Conservation (phyloP, 331 rosid species). For the Quercus lobata region DNA sequence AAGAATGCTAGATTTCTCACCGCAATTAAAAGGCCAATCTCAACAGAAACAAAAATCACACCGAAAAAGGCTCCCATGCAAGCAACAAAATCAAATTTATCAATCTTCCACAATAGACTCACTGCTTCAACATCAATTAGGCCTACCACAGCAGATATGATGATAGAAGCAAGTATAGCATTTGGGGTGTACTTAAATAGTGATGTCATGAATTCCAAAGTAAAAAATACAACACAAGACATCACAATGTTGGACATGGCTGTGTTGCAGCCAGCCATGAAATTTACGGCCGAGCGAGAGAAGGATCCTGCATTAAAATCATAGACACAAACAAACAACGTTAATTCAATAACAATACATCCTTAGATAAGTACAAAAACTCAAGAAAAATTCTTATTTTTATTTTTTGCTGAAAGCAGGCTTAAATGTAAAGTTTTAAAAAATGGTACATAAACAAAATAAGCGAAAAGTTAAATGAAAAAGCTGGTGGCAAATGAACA, state of each 20-base stretch:
- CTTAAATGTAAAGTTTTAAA: conserved; percentile 12
- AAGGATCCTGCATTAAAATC: conserved; percentile 61
- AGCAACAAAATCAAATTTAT: conserved; percentile 84
- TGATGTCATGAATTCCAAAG: conserved; percentile 79
- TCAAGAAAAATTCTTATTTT: too few relatives aligned
- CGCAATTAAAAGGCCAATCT: conserved; percentile 88
- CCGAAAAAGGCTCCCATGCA: conserved; percentile 98
- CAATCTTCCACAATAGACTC: conserved; percentile 80
- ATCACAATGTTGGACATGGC: conserved; percentile 87
- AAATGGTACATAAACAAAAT: too few relatives aligned
- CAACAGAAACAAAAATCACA: conserved; percentile 73
- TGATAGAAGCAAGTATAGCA: conserved; percentile 85
- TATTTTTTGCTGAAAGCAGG: too few relatives aligned
- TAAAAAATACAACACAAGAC: conserved; percentile 75
- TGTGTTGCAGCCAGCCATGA: conserved; percentile 91
- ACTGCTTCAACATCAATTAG: conserved; percentile 84
- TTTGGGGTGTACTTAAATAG: conserved; percentile 91
- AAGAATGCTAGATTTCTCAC: conserved; percentile 38
- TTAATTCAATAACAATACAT: too few relatives aligned
- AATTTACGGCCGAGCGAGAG: conserved; percentile 94
- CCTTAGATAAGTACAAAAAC: too few relatives aligned
- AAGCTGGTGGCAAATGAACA: too few relatives aligned
- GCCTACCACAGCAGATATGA: conserved; percentile 81
- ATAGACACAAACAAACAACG: too few relatives aligned
- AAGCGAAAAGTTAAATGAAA: too few relatives aligned